A percentile compares a stretch with the other conserved stretches of the same genome.
These are phyloP conservation scores for Cladobotryum protrusum DNA, from an alignment of 2,329 filamentous ascomycete species.

Conservation along the genomic window DNA sequence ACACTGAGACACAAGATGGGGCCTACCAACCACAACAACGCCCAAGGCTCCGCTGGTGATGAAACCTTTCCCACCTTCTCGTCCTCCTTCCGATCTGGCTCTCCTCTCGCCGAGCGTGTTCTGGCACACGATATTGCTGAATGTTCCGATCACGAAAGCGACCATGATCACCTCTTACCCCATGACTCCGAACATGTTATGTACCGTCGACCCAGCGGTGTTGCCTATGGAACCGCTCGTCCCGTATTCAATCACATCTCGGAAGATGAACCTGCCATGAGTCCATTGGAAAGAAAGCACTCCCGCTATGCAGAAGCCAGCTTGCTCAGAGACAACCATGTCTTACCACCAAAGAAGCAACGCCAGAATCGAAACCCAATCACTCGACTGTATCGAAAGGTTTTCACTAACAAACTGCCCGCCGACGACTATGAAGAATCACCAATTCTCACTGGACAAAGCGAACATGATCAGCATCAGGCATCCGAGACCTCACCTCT, in stretches of 20 bases:
- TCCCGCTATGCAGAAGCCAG: slow-evolving; percentile 53
- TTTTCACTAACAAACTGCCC: slow-evolving; percentile 52
- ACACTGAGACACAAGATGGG: not conserved
- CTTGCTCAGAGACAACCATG: slow-evolving; percentile 58
- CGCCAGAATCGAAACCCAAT: slow-evolving; percentile 29
- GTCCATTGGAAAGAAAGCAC: slow-evolving; percentile 49
- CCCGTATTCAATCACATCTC: slow-evolving; percentile 59
- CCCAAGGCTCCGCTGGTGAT: slow-evolving; percentile 10
- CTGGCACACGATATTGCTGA: slow-evolving; percentile 62
- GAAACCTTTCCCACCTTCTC: slow-evolving; percentile 23
- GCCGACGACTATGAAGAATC: slow-evolving; percentile 21
- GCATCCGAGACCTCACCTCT: slow-evolving; percentile 37
- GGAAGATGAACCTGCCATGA: slow-evolving; percentile 42
- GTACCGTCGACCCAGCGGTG: slow-evolving; percentile 72
- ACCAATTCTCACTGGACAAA: not conserved
- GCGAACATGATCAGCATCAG: slow-evolving; percentile 38
- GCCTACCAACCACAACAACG: not conserved
- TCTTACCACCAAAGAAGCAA: slow-evolving; percentile 55
- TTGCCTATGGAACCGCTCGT: slow-evolving; percentile 65
- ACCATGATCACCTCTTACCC: slow-evolving; percentile 18
- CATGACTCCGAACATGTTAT: slow-evolving; percentile 36
- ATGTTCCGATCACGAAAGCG: slow-evolving; percentile 47
- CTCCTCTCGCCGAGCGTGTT: slow-evolving; percentile 60
- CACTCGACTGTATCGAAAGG: slow-evolving; percentile 36
- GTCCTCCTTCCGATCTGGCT: slow-evolving; percentile 51